Base-by-base conservation (phyloP, 257 asterid species). In the Jacaranda mimosifolia region DNA sequence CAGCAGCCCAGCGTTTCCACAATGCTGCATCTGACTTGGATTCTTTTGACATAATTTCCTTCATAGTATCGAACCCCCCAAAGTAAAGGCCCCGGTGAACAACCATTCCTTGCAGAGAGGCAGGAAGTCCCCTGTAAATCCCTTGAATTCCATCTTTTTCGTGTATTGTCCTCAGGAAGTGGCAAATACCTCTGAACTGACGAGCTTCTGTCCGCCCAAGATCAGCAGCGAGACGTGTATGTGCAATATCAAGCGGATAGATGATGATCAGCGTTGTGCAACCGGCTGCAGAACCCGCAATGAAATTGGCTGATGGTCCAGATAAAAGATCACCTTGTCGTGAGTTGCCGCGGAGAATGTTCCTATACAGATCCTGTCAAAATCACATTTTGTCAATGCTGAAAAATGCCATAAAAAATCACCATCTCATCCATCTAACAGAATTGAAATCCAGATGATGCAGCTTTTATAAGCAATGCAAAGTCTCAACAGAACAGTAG, bases 161-260 rank as follows among this genome's bases (percentile, higher is more conserved):
- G 6, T 80, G 77, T 17, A 93, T 75, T 62, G 94, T 93, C 13
- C 72, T 78, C 38, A 95, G 89, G 80, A 95, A 95, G 83, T 95
- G 99, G 83, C 35, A 17, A 58, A 95, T 89, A 72, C 99, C 99
- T 68, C 77, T 84, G 87, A 95, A 95, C 66, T 95, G 97, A 38
- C 99, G 97, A 12, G 93, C 68, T 8, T 88, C 94, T 3, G 89
- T 79, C 75, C 85, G 79, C 15, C 99, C 99, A 12, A 95, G 91
- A 81, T 95, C 98, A 19, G 98, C 98, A 8, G 99, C 99, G 0
- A 95, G 94, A 77, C 99, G 96, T 0, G 99, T 95, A 79, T 95
- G 99, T 0, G 99, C 92, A 64, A 95, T 95, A 69, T 95, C 99
- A 10, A 95, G 99, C 6, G 99, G 99, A 70, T 95, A 95, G 85